Conservation (phyloP, 768 basidiomycete species). For the Mycena amicta region DNA sequence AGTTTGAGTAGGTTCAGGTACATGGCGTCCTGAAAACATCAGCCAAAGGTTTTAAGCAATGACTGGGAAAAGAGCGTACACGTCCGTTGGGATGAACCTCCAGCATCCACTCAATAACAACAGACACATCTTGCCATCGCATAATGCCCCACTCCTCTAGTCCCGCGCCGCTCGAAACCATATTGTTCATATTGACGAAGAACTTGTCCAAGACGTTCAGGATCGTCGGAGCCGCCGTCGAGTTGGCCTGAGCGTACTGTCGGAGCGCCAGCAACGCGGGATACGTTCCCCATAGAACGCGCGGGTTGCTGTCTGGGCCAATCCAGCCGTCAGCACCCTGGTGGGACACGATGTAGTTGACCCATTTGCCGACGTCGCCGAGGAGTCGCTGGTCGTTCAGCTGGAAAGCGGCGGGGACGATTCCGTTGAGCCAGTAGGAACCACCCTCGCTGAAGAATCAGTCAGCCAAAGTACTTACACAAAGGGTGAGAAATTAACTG, state of each 20-base stretch:
- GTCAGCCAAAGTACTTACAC: neutral
- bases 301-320: slow-evolving; percentile 17
- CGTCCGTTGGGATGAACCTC: slow-evolving; percentile 14
- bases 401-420: slow-evolving; percentile 18
- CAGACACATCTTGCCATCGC: slow-evolving; percentile 14
- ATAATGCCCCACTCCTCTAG: slow-evolving; percentile 20
- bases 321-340: slow-evolving; percentile 17
- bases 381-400: slow-evolving; percentile 17
- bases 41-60: neutral
- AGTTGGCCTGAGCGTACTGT: slow-evolving; percentile 21
- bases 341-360: slow-evolving; percentile 15
- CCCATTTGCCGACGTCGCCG: slow-evolving; percentile 17
- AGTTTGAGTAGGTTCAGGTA: slow-evolving; percentile 14
- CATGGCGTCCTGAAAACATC: slow-evolving; percentile 7
- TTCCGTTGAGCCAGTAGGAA: slow-evolving; percentile 17
- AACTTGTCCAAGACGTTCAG: slow-evolving; percentile 12
- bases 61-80: neutral
- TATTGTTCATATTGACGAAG: slow-evolving; percentile 14
- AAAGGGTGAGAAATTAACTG: slow-evolving; percentile 6
- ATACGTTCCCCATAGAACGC: slow-evolving; percentile 20
- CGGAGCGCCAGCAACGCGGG: slow-evolving; percentile 17
- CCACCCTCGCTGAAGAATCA: slow-evolving; percentile 6
- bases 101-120: slow-evolving; percentile 19
- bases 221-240: slow-evolving; percentile 16
- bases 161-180: slow-evolving; percentile 11